Base-by-base conservation (phyloP, 768 basidiomycete species). In the Leccinum subgranulosum region DNA sequence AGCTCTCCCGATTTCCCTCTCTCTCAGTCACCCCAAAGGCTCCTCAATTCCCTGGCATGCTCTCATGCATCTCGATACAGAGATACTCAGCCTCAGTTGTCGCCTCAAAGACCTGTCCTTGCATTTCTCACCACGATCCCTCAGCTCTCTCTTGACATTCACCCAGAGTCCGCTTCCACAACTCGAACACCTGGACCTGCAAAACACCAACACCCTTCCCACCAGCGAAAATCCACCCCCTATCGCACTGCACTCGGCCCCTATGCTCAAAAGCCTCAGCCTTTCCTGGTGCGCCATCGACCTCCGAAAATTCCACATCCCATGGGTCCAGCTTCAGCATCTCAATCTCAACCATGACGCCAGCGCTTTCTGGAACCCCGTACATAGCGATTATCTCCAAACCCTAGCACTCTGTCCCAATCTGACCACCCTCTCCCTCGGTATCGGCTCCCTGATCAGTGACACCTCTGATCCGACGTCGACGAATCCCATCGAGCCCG, bases 241-340 rank as follows among this genome's bases (percentile, higher is more conserved):
- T 5, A 50, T 71, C 19, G 45, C 61, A 9, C 33, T 71, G 19
- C 62, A 68, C 33, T 69, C 62, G 3, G 70, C 67, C 28, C 68
- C 72, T 27, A 60, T 21, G 23, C 72, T 72, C 41, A 68, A 58
- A 12, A 68, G 70, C 51, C 39, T 71, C 8, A 63, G 58, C 12
- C 12, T 73, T 3, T 70, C 70, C 2, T 73, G 64, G 72, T 64
- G 68, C 33, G 55, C 48, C 28, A 60, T 73, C 4, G 70, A 71
- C 50, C 68, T 72, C 4, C 46, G 49, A 12, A 15, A 48, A n/a
- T 71, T 72, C 54, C 60, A 64, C 19, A 8, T 71, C 17, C 72
- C 70, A 0, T 71, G 72, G 70, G 51, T 43, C 1, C 72, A 73
- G 55, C 59, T 71, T 39, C 64, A 63, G 28, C 53, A 68, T 48